phyloP scores from a whole-genome alignment of 2,329 filamentous ascomycete species.

The Didymella arachidicola region DNA sequence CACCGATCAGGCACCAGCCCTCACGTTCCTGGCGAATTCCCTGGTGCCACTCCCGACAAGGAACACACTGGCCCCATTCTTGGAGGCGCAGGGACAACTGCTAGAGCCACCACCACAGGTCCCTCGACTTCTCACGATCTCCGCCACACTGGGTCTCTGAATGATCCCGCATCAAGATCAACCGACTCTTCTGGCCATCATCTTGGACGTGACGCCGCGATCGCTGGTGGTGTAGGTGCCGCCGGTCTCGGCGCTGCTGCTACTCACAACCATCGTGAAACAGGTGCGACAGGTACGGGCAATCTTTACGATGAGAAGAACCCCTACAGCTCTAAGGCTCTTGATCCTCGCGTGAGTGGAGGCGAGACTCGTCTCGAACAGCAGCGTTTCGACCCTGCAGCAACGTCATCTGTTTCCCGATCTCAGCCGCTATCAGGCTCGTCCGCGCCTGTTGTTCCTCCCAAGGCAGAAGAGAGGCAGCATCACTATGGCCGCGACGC shows the following conservation, averaged over 20 bases:
- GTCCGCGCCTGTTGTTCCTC: conserved; percentile 9
- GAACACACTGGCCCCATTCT: conserved; percentile 39
- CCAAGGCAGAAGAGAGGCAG: conserved; percentile 24
- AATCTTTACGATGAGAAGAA: conserved; percentile 31
- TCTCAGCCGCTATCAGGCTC: conserved; percentile 22
- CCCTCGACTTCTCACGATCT: conserved; percentile 28
- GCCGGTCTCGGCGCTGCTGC: conserved; percentile 33
- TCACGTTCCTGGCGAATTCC: conserved; percentile 47
- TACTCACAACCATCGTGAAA: conserved; percentile 26
- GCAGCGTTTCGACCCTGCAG: conserved; percentile 33
- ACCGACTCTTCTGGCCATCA: conserved; percentile 31
- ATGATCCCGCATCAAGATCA: conserved; percentile 29
- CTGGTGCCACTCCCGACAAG: conserved; percentile 41
- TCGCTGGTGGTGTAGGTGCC: conserved; percentile 37
- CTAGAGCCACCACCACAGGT: conserved; percentile 5
- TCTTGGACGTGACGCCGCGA: conserved; percentile 36
- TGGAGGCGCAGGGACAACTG: conserved; percentile 8
- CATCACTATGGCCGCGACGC: conserved; percentile 40
- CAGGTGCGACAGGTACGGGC: conserved; percentile 15
- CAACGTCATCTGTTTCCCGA: conserved; percentile 19
- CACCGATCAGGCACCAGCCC: conserved; percentile 45
- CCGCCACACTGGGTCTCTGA: conserved; percentile 35
- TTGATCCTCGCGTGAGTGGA: conserved; percentile 41
- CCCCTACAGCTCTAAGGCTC: conserved; percentile 36
- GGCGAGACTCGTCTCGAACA: conserved; percentile 25